Evolutionary conservation across 371 early-diverging fungal genomes (phyloP), one percentile per base, ranked within the genome.

Genomic region (Conidiobolus incongruus): DNA sequence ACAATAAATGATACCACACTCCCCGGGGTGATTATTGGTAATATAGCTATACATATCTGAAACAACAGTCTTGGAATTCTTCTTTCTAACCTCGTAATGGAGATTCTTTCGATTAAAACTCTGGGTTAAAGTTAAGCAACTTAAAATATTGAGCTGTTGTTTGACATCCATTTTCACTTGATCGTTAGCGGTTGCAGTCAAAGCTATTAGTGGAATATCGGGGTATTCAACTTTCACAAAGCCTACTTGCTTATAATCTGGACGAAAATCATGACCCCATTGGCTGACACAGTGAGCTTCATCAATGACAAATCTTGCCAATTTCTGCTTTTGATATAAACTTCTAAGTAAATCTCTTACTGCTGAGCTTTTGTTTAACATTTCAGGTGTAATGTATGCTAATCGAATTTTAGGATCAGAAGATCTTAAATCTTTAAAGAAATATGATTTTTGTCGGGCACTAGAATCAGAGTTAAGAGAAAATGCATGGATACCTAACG

Each of bases 1-100:
- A 56, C 97, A 95, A 56, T 99, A 99, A 28, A 99, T 87, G 52
- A 99, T 99, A 1, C 99, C 99, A 17, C 75, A 84, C 39, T 76
- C 59, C 8, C 62, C 63, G 0, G 68, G 61, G 54, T 71, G 83
- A 13, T 71, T 48, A 12, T 69, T 59, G 1, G 59, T 53, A 20
- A 99, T 81, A 34, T 92, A 73, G 1, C 66, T 61, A 21, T 70
- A 60, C 17, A 99, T 92, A 37, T 92, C 88, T 13, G 58, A 59
- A 13, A 66, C 62, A n/a, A 72, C 56, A 17, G 49, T 56, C 35
- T 62, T 71, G 39, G 47, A 41, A 13, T 68, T 65, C 47, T 67
- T 66, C 35, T 58, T 57, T 4, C 78, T 66, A 17, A 95, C 77
- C 45, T 80, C 75, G 54, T 98, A 94, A 16, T 66, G 62, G 17